These are phyloP conservation scores for Triticum aestivum DNA, from an alignment of 176 grass and related monocot species.

Conservation along the genomic window IWGSC_CS_RefSeq_v2.1 NC_057813.1:60924005-60924504, in stretches of 20 bases:
- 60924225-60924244: neutral
- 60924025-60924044: conserved; percentile 48
- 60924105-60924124: neutral
- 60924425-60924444: neutral
- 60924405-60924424: neutral
- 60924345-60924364: neutral
- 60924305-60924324: neutral
- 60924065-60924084: neutral
- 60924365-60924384: neutral
- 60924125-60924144: neutral
- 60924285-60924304: neutral
- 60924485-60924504: too few relatives aligned
- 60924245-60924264: neutral
- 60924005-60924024: conserved; percentile 38
- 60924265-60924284: neutral
- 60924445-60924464: neutral
- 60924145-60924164: neutral
- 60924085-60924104: neutral
- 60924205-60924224: neutral
- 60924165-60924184: too few relatives aligned
- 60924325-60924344: too few relatives aligned
- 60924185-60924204: neutral
- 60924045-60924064: neutral
- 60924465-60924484: neutral
- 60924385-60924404: neutral